Base-by-base conservation (phyloP, 768 basidiomycete genomes). In the Leccinum broughii region DNA sequence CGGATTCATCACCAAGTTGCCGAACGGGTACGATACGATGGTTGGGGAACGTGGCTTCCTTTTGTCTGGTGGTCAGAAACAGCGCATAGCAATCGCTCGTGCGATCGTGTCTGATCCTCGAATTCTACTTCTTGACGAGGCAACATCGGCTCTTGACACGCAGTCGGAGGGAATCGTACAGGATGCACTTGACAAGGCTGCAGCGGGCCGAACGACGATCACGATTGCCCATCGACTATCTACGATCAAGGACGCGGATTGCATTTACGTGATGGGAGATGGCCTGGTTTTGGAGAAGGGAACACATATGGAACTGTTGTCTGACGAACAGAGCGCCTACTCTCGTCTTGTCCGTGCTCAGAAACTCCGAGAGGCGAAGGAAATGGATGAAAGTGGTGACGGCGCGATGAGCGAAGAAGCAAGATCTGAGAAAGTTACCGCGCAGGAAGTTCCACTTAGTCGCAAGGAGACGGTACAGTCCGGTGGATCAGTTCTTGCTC, bases 1-100 rank as follows among this genome's bases (percentile, higher is more conserved):
- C 65, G 88, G 87, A n/a, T 95, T 95, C 73, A 87, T 95, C 63
- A 79, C 77, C 59, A 91, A 91, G 68, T 76, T 95, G 4, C 92
- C 93, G 0, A 72, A 85, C 15, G 91, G 91, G 1, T 95, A 95
- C 67, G 88, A 93, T 41, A 95, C 93, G 9, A 79, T 92, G 79
- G 93, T 94, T 30, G 93, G 92, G 35, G 93, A 95, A 72, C 85
- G 91, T 58, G 93, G 93, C 2, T 92, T 93, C 80, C 76, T 94
- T 34, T 77, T 94, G 2, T 89, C 86, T 39, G 92, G 93, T 59
- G 92, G 92, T n/a, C 92, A 93, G 77, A 93, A 93, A 73, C 80
- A 95, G 69, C 90, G 93, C 68, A 80, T 94, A 41, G 93, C 93
- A 3, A 95, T 95, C 67, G 93, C 93, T 35, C 87, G 92, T 51